These are phyloP conservation scores for Yamadazyma siamensis DNA, from an alignment of 1,139 yeast species.

Conservation along the genomic window DNA sequence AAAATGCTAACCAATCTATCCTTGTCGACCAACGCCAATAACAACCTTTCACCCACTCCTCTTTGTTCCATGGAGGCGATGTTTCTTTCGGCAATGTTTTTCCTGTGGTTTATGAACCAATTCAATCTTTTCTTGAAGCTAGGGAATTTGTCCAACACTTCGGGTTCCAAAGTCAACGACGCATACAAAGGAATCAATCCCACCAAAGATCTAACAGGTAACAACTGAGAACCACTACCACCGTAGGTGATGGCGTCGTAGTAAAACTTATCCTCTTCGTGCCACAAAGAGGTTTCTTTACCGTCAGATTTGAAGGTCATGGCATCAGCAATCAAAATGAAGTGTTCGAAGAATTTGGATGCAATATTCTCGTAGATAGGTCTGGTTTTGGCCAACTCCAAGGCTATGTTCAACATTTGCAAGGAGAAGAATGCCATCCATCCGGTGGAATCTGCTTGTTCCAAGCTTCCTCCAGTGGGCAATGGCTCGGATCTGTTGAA, in stretches of 20 bases:
- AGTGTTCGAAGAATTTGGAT: conserved; percentile 92
- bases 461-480: conserved; percentile 89
- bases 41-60: conserved; percentile 83
- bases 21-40: conserved; percentile 77
- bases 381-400: conserved; percentile 81
- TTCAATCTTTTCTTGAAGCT: conserved; percentile 80
- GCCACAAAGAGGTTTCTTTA: conserved; percentile 77
- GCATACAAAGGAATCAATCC: conserved; percentile 95
- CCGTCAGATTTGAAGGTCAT: conserved; percentile 71
- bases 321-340: conserved; percentile 89
- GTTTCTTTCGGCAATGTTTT: conserved; percentile 75
- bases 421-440: conserved; percentile 97
- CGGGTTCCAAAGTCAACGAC: conserved; percentile 85
- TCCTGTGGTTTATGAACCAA: conserved; percentile 80
- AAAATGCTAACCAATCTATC: conserved; percentile 78
- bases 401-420: conserved; percentile 90
- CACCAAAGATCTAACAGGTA: conserved; percentile 87
- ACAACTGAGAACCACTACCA: conserved; percentile 55
- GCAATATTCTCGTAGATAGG: conserved; percentile 94
- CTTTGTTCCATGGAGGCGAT: conserved; percentile 84
- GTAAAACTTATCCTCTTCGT: conserved; percentile 83
- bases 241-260: conserved; percentile 93
- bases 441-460: conserved; percentile 96
- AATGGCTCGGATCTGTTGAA: conserved; percentile 92
- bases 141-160: conserved; percentile 73